Evolutionary conservation across 257 asterid genomes (phyloP).

Genomic region (Petunia secreta): DNA sequence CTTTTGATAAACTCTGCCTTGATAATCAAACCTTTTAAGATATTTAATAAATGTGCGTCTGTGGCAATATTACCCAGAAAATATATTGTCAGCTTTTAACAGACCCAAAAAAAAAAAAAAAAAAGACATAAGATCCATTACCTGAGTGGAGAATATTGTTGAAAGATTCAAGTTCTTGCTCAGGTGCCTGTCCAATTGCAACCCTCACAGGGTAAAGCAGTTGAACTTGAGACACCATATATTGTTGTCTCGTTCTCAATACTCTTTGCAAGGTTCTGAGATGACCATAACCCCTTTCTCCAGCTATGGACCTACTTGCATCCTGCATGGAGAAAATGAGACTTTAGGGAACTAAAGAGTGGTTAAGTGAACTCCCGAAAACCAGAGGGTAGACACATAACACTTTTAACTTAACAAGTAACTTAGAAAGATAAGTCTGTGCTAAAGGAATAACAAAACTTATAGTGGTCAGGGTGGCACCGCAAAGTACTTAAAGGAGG

Average conservation of each 20-base stretch:
- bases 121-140: constrained; percentile 36
- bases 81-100: neutral
- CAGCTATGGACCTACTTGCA: constrained; percentile 64
- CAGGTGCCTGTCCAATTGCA: constrained; percentile 57
- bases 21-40: constrained; percentile 1
- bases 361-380: neutral
- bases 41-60: neutral
- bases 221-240: constrained; percentile 82
- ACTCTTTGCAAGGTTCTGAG: constrained; percentile 61
- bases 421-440: constrained; percentile 5
- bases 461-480: neutral
- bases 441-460: neutral
- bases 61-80: neutral
- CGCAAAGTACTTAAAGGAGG: neutral
- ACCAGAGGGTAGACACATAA: neutral
- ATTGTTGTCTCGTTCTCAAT: constrained; percentile 69
- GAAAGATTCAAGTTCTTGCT: constrained; percentile 89
- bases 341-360: neutral
- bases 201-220: constrained; percentile 84
- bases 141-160: constrained; percentile 62
- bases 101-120: neutral
- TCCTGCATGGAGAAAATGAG: constrained; percentile 54
- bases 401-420: neutral
- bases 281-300: constrained; percentile 71
- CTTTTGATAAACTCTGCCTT: constrained; percentile 3